These are phyloP conservation scores for Tuctoria greenei DNA, from an alignment of 176 grass and related monocot genomes.

Conservation along the genomic window DNA sequence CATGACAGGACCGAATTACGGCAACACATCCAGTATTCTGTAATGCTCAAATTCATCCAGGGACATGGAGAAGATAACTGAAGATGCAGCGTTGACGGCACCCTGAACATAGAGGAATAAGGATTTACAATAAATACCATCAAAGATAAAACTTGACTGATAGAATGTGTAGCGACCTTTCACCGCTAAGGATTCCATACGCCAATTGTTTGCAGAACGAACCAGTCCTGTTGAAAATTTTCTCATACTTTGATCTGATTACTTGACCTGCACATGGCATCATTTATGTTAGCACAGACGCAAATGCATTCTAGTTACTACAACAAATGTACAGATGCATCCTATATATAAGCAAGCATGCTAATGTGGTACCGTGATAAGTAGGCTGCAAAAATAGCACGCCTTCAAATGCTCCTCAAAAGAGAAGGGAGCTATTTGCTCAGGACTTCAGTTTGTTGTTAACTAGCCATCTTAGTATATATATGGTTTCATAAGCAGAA, in stretches of 20 bases:
- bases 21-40: slow-evolving; percentile 70
- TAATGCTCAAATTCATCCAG: slow-evolving; percentile 67
- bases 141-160: neutral
- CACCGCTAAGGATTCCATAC: slow-evolving; percentile 73
- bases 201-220: slow-evolving; percentile 72
- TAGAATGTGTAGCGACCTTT: slow-evolving; percentile 48
- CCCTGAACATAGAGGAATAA: slow-evolving; percentile 43
- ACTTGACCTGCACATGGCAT: slow-evolving; percentile 57
- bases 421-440: neutral
- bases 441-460: neutral
- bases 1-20: slow-evolving; percentile 44
- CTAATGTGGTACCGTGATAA: neutral
- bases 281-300: slow-evolving; percentile 30
- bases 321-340: slow-evolving; percentile 1
- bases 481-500: neutral
- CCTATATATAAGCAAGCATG: slow-evolving; percentile 21
- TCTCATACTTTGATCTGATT: slow-evolving; percentile 51
- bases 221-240: slow-evolving; percentile 55
- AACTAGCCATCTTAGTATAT: neutral
- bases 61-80: slow-evolving; percentile 40
- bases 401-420: neutral
- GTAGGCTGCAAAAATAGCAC: neutral
- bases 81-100: slow-evolving; percentile 59
- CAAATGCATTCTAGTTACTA: neutral
- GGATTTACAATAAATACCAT: slow-evolving; percentile 8